Evolutionary conservation across 1,139 yeast genomes (phyloP).

Genomic region (Maudiozyma humilis): DNA sequence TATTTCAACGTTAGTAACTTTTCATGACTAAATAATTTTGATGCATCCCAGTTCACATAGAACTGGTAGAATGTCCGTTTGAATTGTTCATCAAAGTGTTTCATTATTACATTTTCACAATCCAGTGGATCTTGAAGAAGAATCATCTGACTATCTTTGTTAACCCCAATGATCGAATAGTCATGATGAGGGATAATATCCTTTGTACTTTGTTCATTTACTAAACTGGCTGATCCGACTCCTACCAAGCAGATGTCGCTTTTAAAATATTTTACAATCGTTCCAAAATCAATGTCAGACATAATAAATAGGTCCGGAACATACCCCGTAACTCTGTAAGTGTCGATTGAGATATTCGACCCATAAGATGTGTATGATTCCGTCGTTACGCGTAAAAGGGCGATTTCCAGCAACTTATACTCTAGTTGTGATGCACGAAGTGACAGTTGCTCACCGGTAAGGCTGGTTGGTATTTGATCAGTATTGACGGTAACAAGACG

Average conservation of each 20-base stretch:
- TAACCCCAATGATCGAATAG: constrained; percentile 45
- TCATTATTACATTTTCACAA: constrained; percentile 22
- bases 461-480: constrained; percentile 32
- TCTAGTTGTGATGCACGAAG: constrained; percentile 27
- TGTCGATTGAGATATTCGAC: constrained; percentile 73
- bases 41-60: constrained; percentile 63
- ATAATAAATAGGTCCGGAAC: constrained; percentile 53
- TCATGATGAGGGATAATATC: constrained; percentile 55
- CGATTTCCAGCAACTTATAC: constrained; percentile 62
- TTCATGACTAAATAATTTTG: constrained; percentile 30
- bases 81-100: constrained; percentile 30
- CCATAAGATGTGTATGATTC: constrained; percentile 60
- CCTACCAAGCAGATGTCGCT: constrained; percentile 42
- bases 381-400: constrained; percentile 56
- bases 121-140: constrained; percentile 52
- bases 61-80: constrained; percentile 45
- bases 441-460: constrained; percentile 15
- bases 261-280: constrained; percentile 34
- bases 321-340: constrained; percentile 62
- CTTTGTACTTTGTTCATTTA: constrained; percentile 23
- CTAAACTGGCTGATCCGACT: constrained; percentile 44
- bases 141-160: constrained; percentile 24
- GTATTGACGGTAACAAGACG: constrained; percentile 43
- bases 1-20: constrained; percentile 35
- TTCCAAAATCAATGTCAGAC: constrained; percentile 23